Conservation (phyloP, 2,329 filamentous ascomycete species). For the Sporothrix variecibatus region DNA sequence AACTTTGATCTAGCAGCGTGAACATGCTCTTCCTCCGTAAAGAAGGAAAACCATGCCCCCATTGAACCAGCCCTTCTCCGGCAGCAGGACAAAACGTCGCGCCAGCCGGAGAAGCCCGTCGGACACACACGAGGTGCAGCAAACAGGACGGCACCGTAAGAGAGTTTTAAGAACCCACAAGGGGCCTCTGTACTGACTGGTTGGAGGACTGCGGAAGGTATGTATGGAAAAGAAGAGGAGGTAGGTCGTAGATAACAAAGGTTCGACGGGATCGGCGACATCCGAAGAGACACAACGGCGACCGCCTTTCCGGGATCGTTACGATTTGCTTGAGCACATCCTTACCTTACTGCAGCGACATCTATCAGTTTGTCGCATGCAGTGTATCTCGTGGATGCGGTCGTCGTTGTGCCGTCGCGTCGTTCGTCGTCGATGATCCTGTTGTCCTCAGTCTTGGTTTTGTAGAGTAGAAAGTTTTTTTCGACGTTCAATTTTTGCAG, state of each 20-base stretch:
- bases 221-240: neutral
- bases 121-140: neutral
- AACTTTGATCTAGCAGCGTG: slow-evolving; percentile 36
- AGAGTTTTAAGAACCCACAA: neutral
- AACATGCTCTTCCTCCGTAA: neutral
- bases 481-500: neutral
- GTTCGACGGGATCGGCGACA: neutral
- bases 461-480: slow-evolving; percentile 2
- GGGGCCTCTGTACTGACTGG: slow-evolving; percentile 9
- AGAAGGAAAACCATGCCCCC: neutral
- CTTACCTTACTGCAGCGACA: neutral
- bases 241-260: neutral
- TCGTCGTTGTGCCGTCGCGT: neutral
- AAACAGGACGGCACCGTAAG: neutral
- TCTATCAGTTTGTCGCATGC: neutral
- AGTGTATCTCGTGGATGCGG: neutral
- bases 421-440: neutral
- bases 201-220: neutral
- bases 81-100: slow-evolving; percentile 14
- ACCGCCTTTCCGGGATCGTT: neutral
- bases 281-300: neutral
- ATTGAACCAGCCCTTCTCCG: neutral
- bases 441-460: neutral
- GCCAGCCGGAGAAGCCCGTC: slow-evolving; percentile 13
- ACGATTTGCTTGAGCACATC: neutral